Percentiles rank a stretch among this genome's conserved stretches.
These are phyloP conservation scores for Lodderomyces metapsilosis DNA, from an alignment of 1,139 yeast genomes.

Conservation along the genomic window DNA sequence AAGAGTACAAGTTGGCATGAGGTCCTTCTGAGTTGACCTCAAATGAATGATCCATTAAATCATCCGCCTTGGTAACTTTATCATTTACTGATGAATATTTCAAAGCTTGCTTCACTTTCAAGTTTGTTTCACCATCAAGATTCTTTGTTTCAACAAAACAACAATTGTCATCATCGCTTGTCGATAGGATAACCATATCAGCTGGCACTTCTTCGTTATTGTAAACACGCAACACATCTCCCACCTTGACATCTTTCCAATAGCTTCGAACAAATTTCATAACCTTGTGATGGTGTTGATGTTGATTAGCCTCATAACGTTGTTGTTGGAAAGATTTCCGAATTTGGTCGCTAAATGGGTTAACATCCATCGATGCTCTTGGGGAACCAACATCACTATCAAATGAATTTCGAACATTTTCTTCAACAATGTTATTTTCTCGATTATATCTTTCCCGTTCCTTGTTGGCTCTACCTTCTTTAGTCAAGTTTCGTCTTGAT, in stretches of 20 bases:
- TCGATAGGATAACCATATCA: slow-evolving; percentile 48
- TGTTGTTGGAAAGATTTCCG: slow-evolving; percentile 25
- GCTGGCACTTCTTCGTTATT: slow-evolving; percentile 62
- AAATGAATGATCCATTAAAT: slow-evolving; percentile 39
- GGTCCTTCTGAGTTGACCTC: slow-evolving; percentile 56
- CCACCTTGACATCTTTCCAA: slow-evolving; percentile 58
- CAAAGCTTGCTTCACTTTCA: slow-evolving; percentile 52
- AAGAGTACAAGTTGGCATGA: slow-evolving; percentile 51
- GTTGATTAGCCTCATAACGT: slow-evolving; percentile 6
- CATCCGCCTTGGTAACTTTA: slow-evolving; percentile 42
- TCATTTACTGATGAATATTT: slow-evolving; percentile 37
- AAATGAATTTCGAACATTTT: slow-evolving; percentile 29
- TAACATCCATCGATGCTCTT: slow-evolving; percentile 17
- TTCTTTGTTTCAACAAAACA: slow-evolving; percentile 61
- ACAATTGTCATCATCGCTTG: slow-evolving; percentile 53
- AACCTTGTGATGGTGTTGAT: slow-evolving; percentile 15
- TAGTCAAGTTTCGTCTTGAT: slow-evolving; percentile 32
- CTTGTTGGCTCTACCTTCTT: slow-evolving; percentile 38
- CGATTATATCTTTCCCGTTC: slow-evolving; percentile 19
- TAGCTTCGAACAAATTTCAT: slow-evolving; percentile 34
- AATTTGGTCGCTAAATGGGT: slow-evolving; percentile 23
- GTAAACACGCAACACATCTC: slow-evolving; percentile 51
- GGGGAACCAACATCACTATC: slow-evolving; percentile 28
- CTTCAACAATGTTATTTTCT: slow-evolving; percentile 11
- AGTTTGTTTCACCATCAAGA: slow-evolving; percentile 61